These are phyloP conservation scores for Polygonum aviculare DNA, from an alignment of 148 eudicot species.

Conservation along the genomic window DNA sequence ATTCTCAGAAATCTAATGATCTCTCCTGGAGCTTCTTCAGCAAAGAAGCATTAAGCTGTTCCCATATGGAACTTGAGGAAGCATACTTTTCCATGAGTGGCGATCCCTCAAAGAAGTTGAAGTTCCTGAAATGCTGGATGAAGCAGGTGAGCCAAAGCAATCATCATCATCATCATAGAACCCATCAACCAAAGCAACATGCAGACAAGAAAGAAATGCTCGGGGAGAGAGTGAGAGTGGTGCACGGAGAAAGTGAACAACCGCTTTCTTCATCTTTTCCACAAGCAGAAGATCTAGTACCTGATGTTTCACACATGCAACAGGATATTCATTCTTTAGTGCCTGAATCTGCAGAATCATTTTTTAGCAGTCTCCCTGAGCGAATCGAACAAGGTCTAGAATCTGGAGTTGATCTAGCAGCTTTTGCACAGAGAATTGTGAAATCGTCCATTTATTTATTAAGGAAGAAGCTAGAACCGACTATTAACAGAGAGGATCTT, in stretches of 20 bases:
- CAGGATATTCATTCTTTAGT: constrained; percentile 20
- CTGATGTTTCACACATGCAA: constrained; percentile 23
- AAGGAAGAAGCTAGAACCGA: constrained; percentile 21
- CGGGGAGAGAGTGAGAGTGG: constrained; percentile 18
- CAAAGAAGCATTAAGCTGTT: constrained; percentile 46
- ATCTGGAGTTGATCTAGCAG: constrained; percentile 64
- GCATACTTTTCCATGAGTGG: constrained; percentile 38
- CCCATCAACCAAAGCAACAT: constrained; percentile 19
- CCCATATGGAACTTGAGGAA: constrained; percentile 56
- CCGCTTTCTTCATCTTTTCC: constrained; percentile 18
- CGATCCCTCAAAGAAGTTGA: constrained; percentile 61
- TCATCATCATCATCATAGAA: constrained; percentile 5
- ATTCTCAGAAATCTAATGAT: constrained; percentile 26
- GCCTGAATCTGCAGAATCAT: constrained; percentile 44
- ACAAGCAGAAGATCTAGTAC: constrained; percentile 11
- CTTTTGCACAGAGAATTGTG: constrained; percentile 66
- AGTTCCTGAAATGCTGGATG: constrained; percentile 87
- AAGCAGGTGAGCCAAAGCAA: constrained; percentile 45
- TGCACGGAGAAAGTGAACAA: constrained; percentile 31
- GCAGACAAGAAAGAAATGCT: constrained; percentile 14
- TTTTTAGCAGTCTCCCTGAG: constrained; percentile 51
- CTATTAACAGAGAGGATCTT: constrained; percentile 21
- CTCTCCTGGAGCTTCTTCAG: constrained; percentile 68
- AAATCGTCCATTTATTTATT: constrained; percentile 57
- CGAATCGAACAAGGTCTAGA: constrained; percentile 64